Conservation (phyloP, 2,329 filamentous ascomycete genomes). For the Aureobasidium namibiae region DNA sequence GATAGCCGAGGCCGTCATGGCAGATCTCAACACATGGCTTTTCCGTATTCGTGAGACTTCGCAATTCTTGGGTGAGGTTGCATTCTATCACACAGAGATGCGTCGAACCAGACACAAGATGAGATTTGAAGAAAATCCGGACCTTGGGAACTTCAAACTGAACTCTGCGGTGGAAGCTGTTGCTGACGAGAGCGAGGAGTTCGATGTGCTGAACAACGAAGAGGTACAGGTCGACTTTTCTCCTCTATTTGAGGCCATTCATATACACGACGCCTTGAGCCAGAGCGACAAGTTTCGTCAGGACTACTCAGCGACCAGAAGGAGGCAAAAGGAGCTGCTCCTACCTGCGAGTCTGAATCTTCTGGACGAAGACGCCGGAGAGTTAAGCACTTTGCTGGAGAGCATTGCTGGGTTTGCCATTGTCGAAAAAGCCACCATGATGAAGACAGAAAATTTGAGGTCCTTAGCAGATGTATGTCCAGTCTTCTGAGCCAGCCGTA, state of each 20-base stretch:
- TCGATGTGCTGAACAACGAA: conserved; percentile 90
- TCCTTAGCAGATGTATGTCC: conserved; percentile 66
- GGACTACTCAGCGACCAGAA: conserved; percentile 85
- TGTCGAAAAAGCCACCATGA: conserved; percentile 89
- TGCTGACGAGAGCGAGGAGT: conserved; percentile 90
- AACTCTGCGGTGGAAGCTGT: conserved; percentile 96
- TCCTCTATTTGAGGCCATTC: conserved; percentile 86
- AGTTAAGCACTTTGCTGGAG: conserved; percentile 83
- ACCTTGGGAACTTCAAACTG: conserved; percentile 74
- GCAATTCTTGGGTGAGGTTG: conserved; percentile 90
- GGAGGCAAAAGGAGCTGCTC: conserved; percentile 84
- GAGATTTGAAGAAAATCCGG: conserved; percentile 65
- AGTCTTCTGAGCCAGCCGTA: not conserved
- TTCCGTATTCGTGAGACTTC: conserved; percentile 92
- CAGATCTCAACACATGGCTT: conserved; percentile 92
- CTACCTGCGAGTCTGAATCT: conserved; percentile 70
- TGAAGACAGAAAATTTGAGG: conserved; percentile 72
- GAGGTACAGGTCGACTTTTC: conserved; percentile 92
- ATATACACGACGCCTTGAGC: conserved; percentile 91
- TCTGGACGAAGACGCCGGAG: conserved; percentile 71
- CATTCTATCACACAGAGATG: conserved; percentile 91
- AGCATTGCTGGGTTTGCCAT: conserved; percentile 95
- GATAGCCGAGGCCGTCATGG: conserved; percentile 95
- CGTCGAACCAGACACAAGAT: conserved; percentile 76
- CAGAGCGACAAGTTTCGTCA: conserved; percentile 84